A percentile compares a stretch with the other conserved stretches of the same genome.
Evolutionary conservation across 1,284 basidiomycete species (phyloP).

Genomic region (Microbotryum intermedium): DNA sequence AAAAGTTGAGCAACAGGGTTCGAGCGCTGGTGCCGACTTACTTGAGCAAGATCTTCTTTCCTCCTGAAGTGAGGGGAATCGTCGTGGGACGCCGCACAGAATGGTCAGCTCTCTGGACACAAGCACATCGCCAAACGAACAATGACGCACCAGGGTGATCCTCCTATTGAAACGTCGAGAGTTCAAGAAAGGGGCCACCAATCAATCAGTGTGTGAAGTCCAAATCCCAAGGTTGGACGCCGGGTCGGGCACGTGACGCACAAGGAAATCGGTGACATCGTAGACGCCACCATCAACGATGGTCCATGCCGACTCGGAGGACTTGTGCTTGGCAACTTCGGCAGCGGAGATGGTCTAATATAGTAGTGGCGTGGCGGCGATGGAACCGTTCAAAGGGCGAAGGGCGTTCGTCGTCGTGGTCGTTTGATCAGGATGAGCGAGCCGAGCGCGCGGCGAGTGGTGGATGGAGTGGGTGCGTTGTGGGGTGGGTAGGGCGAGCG

Average conservation of each 20-base stretch:
- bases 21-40: not conserved
- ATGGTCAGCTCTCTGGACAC: too few relatives aligned
- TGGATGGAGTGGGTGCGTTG: not conserved
- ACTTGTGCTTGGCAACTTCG: conserved; percentile 48
- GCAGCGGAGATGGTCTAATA: conserved; percentile 25
- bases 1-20: not conserved
- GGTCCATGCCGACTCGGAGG: conserved; percentile 50
- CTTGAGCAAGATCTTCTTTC: conserved; percentile 26
- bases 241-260: not conserved
- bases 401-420: not conserved
- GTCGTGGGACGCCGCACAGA: too few relatives aligned
- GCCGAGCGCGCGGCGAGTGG: not conserved
- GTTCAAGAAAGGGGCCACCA: too few relatives aligned
- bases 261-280: conserved; percentile 51
- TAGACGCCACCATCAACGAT: conserved; percentile 53
- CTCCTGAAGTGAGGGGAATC: conserved; percentile 6
- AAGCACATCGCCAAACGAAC: not conserved
- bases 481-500: not conserved
- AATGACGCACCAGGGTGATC: conserved; percentile 10
- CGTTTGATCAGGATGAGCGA: not conserved
- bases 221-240: too few relatives aligned
- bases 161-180: not conserved
- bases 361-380: conserved; percentile 39
- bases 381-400: not conserved
- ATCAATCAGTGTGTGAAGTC: too few relatives aligned